These are phyloP conservation scores for Thalassiosira livingstoniorum DNA, from an alignment of 352 stramenopile species.

Conservation along the genomic window DNA sequence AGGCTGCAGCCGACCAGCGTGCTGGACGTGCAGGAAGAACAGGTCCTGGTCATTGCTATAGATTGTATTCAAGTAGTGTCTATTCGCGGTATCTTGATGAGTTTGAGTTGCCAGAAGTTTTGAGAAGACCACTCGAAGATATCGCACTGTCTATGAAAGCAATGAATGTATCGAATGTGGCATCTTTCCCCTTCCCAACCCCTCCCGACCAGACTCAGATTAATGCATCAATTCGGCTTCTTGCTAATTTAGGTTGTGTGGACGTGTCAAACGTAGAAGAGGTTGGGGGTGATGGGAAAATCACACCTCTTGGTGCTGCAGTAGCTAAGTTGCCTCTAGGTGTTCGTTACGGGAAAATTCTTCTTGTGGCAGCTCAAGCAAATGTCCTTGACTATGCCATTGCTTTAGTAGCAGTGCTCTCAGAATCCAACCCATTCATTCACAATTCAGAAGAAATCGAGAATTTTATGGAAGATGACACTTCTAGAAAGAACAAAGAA, in stretches of 20 bases:
- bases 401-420: constrained; percentile 78
- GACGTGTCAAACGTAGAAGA: constrained; percentile 73
- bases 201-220: constrained; percentile 90
- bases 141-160: constrained; percentile 97
- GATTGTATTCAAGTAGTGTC: constrained; percentile 96
- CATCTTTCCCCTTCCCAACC: constrained; percentile 96
- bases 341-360: constrained; percentile 85
- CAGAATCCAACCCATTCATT: constrained; percentile 81
- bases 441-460: constrained; percentile 44
- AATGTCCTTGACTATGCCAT: constrained; percentile 86
- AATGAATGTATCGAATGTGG: constrained; percentile 96
- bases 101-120: constrained; percentile 92
- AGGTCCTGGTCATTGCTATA: constrained; percentile 97
- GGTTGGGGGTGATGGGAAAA: constrained; percentile 74
- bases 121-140: constrained; percentile 92
- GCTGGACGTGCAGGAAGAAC: constrained; percentile 93
- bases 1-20: constrained; percentile 91
- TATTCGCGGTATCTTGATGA: constrained; percentile 92
- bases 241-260: constrained; percentile 87
- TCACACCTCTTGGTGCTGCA: constrained; percentile 76
- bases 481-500: constrained; percentile 49
- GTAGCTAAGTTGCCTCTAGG: constrained; percentile 82
- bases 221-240: constrained; percentile 87
- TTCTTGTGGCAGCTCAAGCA: constrained; percentile 80
- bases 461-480: constrained; percentile 27